Evolutionary conservation across 371 early-diverging fungal genomes (phyloP).

Genomic region (Blastocladiella emersonii): DNA sequence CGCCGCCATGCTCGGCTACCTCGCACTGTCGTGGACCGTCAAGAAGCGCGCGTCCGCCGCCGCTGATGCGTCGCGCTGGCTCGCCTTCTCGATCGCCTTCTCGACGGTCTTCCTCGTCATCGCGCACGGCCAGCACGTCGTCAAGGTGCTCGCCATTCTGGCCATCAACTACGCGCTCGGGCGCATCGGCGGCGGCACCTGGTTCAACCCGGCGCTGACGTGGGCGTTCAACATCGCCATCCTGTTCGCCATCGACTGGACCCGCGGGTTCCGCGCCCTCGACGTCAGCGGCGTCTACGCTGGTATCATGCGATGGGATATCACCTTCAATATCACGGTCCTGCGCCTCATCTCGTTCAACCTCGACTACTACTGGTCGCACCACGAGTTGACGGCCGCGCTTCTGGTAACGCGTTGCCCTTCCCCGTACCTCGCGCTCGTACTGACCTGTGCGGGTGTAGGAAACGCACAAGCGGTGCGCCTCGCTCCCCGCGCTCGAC

Average conservation of each 20-base stretch:
- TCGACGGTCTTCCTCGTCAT: constrained; percentile 44
- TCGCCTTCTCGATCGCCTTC: constrained; percentile 32
- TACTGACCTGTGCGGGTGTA: no score
- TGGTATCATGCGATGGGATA: constrained; percentile 69
- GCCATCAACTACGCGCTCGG: constrained; percentile 48
- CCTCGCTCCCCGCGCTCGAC: background rate
- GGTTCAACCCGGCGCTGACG: constrained; percentile 25
- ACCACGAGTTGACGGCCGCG: background rate
- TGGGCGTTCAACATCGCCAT: constrained; percentile 67
- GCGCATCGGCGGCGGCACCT: constrained; percentile 23
- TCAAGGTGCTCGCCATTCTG: constrained; percentile 55
- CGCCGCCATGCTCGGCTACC: constrained; percentile 30
- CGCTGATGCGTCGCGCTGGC: constrained; percentile 11
- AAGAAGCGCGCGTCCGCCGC: constrained; percentile 20
- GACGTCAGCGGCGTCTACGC: background rate
- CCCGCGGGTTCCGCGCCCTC: constrained; percentile 3
- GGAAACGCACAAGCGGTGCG: background rate
- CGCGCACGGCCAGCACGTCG: constrained; percentile 45
- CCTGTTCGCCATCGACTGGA: constrained; percentile 51
- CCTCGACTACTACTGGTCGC: constrained; percentile 82
- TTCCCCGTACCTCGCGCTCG: no score
- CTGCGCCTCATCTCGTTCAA: constrained; percentile 79
- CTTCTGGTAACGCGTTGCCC: no score
- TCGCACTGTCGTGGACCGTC: constrained; percentile 25
- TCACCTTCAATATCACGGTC: constrained; percentile 77